Evolutionary conservation across 768 basidiomycete species (phyloP).

Genomic region (Mycena polygramma): DNA sequence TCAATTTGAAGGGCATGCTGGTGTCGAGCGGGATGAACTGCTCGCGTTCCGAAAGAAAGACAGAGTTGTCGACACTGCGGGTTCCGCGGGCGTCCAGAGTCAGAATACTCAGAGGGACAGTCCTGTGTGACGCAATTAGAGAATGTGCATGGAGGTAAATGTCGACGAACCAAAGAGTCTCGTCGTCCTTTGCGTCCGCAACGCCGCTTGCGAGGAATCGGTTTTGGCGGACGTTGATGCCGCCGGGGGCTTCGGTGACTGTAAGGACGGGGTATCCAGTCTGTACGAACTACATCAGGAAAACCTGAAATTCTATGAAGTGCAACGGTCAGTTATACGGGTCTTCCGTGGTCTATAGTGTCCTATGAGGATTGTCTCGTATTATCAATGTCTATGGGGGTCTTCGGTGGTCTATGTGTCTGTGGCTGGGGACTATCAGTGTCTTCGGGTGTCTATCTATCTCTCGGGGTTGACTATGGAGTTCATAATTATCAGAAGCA

Average conservation of each 20-base stretch:
- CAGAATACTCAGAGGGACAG: conserved; percentile 16
- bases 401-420: neutral
- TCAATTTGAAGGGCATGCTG: conserved; percentile 73
- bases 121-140: neutral
- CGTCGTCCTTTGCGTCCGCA: conserved; percentile 72
- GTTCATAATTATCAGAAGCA: too few species aligned
- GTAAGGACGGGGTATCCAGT: conserved; percentile 80
- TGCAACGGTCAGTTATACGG: neutral
- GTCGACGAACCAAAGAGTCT: conserved; percentile 72
- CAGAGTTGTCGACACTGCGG: conserved; percentile 55
- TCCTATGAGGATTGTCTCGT: neutral
- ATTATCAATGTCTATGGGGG: neutral
- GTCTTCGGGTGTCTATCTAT: too few species aligned
- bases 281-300: conserved; percentile 70
- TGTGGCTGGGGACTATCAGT: too few species aligned
- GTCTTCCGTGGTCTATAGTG: neutral
- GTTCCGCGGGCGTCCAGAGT: neutral
- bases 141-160: conserved; percentile 12
- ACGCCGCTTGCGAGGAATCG: conserved; percentile 79
- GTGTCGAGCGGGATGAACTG: conserved; percentile 65
- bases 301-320: conserved; percentile 38
- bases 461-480: too few species aligned
- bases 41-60: conserved; percentile 68
- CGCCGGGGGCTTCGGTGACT: conserved; percentile 68
- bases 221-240: conserved; percentile 74